Evolutionary conservation across 352 stramenopile genomes (phyloP).

Genomic region (Globisporangium megalacanthum): DNA sequence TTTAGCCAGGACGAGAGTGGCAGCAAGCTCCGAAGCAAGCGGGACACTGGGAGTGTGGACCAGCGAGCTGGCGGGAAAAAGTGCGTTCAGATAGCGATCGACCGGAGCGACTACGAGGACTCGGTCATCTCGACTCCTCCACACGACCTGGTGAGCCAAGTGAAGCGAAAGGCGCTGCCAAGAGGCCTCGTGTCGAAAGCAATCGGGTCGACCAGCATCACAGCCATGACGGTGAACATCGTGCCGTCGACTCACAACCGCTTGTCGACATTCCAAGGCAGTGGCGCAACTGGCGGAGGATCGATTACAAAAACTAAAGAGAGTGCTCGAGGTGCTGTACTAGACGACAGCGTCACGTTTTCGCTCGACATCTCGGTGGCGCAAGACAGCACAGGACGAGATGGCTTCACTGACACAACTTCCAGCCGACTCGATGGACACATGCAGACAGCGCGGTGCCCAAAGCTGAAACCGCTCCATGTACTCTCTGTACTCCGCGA

Average conservation of each 20-base stretch:
- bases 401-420: neutral
- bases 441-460: constrained; percentile 24
- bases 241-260: constrained; percentile 12
- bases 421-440: constrained; percentile 17
- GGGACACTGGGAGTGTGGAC: neutral
- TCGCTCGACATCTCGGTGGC: constrained; percentile 31
- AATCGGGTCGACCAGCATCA: constrained; percentile 10
- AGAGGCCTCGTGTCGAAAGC: constrained; percentile 19
- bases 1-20: neutral
- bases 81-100: neutral
- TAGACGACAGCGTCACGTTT: constrained; percentile 18
- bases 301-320: constrained; percentile 29
- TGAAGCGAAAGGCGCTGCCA: constrained; percentile 26
- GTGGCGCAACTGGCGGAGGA: constrained; percentile 2
- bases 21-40: constrained; percentile 1
- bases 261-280: constrained; percentile 11
- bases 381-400: constrained; percentile 18
- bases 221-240: constrained; percentile 14
- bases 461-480: constrained; percentile 45
- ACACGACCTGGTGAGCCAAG: constrained; percentile 13
- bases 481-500: constrained; percentile 33
- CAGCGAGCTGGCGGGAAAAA: constrained; percentile 1
- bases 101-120: constrained; percentile 1
- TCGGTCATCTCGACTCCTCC: neutral
- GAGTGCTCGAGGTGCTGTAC: constrained; percentile 26